Evolutionary conservation across 202 grass and related monocot genomes (phyloP), one percentile per base, ranked within the genome.

Genomic region (Brachypodium distachyon): DNA sequence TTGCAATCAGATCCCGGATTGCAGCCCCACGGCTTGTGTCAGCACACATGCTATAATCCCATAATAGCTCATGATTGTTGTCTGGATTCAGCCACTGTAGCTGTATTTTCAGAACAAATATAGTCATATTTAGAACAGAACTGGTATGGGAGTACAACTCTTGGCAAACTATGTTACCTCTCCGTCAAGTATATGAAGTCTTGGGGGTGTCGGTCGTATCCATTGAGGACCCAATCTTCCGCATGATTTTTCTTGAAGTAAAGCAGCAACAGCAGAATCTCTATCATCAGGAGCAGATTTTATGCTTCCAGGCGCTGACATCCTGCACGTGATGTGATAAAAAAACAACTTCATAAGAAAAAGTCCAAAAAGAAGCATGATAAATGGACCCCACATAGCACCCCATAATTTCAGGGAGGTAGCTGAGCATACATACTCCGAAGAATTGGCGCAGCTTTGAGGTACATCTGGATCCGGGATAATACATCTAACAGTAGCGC

Each of bases 21-120:
- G 89, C 89, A 62, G 91, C 91, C 27, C 96, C 96, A 42, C 96
- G 80, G 67, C 89, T 99, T 2, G 96, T 95, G 57, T 95, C 96
- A 73, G 91, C 87, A 84, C 96, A 99, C 96, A 99, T 99, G 70
- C 89, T 77, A 84, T 90, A 92, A 85, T 99, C 96, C 96, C 96
- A 99, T 62, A 99, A 92, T 61, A 95, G 82, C 66, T 99, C 96
- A 22, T 99, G 96, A 54, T 90, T 94, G 67, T 95, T 99, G 65
- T 99, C 96, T 69, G 85, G 89, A 73, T 91, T 99, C 67, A 99
- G 36, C 96, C 96, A 99, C 34, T 90, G 83, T 76, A 95, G 73
- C 96, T 99, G 83, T 73, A 78, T 23, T 69, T 75, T 44, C 71
- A 72, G 7, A 26, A 77, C 7, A 84, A 86, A 41, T 44, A 53